Evolutionary conservation across 2,329 filamentous ascomycete genomes (phyloP).

Genomic region (Cercospora sp.): DNA sequence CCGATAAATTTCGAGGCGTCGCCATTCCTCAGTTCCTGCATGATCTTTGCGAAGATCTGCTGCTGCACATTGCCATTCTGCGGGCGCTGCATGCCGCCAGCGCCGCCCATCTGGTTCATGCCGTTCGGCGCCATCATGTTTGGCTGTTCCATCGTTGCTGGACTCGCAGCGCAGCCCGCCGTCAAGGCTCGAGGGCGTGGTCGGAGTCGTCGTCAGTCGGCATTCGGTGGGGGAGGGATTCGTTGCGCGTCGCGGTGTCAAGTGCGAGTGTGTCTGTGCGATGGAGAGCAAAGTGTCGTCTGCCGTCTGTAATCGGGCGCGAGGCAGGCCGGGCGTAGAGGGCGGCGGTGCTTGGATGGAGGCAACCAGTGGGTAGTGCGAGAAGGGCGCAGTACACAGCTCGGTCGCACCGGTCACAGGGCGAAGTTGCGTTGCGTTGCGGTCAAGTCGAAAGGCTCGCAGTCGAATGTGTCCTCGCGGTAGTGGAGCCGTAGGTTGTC

Average conservation of each 20-base stretch:
- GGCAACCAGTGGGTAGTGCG: background rate
- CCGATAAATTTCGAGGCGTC: conserved; percentile 23
- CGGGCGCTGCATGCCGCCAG: conserved; percentile 35
- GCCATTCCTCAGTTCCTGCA: conserved; percentile 30
- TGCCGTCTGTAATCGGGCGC: background rate
- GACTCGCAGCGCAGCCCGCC: conserved; percentile 2
- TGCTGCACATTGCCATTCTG: conserved; percentile 32
- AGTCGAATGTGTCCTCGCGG: background rate
- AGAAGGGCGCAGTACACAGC: background rate
- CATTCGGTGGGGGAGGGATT: conserved; percentile 10
- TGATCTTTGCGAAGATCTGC: conserved; percentile 33
- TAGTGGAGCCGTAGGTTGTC: conserved; percentile 3
- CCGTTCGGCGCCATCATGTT: conserved; percentile 27
- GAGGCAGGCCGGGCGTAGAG: background rate
- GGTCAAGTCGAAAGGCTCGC: background rate
- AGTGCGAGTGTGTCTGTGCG: background rate
- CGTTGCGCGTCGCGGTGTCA: conserved; percentile 6
- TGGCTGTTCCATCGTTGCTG: conserved; percentile 19
- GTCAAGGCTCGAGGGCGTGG: conserved; percentile 3
- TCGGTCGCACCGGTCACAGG: background rate
- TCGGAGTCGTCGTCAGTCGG: conserved; percentile 4
- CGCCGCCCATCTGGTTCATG: conserved; percentile 20
- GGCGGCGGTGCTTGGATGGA: background rate
- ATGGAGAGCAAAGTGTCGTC: background rate
- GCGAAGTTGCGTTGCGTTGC: background rate